phyloP scores from a whole-genome alignment of 805 yeast genomes.

The Wickerhamiella azyma region DNA sequence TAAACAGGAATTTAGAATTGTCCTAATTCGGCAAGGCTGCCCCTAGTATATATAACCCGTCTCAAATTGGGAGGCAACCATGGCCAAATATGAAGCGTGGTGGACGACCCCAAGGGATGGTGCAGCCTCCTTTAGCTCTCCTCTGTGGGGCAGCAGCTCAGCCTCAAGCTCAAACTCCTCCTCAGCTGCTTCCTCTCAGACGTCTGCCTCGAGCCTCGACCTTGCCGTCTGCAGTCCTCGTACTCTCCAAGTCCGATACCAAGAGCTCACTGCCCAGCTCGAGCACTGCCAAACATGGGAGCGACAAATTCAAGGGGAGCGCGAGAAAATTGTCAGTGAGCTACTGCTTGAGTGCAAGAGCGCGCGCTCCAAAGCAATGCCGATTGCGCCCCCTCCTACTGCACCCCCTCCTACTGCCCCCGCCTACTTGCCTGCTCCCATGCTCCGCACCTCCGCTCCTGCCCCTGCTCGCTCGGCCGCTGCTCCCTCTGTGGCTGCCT shows the following conservation, averaged over 20 bases:
- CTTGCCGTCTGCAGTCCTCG: neutral
- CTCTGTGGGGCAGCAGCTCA: constrained; percentile 1
- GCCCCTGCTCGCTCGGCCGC: neutral
- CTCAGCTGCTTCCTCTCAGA: neutral
- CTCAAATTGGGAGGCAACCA: neutral
- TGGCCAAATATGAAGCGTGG: constrained; percentile 2
- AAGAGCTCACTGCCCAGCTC: constrained; percentile 2
- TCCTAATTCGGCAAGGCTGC: neutral
- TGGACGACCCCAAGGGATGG: neutral
- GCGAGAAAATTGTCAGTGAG: neutral
- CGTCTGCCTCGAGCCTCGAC: neutral
- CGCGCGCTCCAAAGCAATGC: neutral
- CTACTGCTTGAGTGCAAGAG: neutral
- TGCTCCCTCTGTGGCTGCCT: neutral
- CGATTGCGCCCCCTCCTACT: constrained; percentile 3
- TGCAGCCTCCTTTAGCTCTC: neutral
- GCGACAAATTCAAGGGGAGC: neutral
- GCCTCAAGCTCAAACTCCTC: neutral
- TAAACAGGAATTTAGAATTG: neutral
- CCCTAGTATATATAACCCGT: neutral
- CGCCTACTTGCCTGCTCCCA: neutral
- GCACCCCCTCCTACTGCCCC: neutral
- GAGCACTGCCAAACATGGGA: constrained; percentile 6
- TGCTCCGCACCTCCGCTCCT: no score
- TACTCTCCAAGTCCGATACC: constrained; percentile 2